Evolutionary conservation across 768 basidiomycete species (phyloP), one percentile per base, ranked within the genome.

Genomic region (Rhizopogon roseolus): DNA sequence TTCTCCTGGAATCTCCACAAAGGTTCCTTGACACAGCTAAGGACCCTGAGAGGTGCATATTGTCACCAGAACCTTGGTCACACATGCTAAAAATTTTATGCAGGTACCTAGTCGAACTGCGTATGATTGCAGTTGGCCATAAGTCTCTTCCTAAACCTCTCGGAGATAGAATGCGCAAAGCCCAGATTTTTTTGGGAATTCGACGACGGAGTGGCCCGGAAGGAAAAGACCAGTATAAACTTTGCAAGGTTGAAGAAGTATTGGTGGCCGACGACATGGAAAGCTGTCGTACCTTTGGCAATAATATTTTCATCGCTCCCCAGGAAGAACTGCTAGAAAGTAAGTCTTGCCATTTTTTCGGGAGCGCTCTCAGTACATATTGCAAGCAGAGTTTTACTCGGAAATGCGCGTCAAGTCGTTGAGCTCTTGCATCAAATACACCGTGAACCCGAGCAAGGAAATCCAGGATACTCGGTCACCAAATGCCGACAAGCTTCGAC

Each of bases 261-360:
- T 80, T 89, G 34, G 78, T 95, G 50, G 86, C 88, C 9, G 93
- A 98, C 65, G 91, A 95, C 63, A 83, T 83, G 13, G 86, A 88
- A 45, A 73, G 84, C 8, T 80, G 84, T 61, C 83, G 88, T 54
- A 73, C 84, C n/a, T 94, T 94, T 64, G 85, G 84, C 5, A 81
- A 84, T 40, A 74, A 76, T 6, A 69, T 94, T 7, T 88, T 84
- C 60, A 80, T 78, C 10, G 88, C 87, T 4, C 87, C 89, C 1
- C 88, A 93, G 66, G 93, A 97, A 67, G 91, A 94, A 60, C 76
- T 90, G 3, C 75, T 97, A 6, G 94, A 97, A 82, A 81, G 84
- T 88, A 55, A 54, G 60, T 34, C 11, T 9, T 19, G 36, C 5
- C 7, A 19, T 19, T n/a, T 19, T 48, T 22, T 36, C 19, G 22